Percentiles rank a stretch among this genome's conserved stretches.
phyloP scores from a whole-genome alignment of 1,284 basidiomycete species.

The Austroboletus niveus region DNA sequence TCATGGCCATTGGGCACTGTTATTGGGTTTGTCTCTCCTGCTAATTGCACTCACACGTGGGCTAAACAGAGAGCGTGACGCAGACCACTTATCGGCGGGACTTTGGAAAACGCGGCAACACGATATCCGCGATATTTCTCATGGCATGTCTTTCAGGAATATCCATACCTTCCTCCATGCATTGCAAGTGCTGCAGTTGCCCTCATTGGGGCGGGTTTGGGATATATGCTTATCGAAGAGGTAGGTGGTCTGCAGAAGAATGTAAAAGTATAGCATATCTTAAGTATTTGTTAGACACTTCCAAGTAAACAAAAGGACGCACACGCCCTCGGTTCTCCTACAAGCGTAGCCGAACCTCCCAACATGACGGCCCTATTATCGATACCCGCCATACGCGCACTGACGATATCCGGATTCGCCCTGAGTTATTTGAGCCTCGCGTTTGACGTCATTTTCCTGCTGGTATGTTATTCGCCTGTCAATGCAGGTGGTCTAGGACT shows the following conservation, averaged over 20 bases:
- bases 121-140: conserved; percentile 18
- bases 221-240: conserved; percentile 25
- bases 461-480: conserved; percentile 21
- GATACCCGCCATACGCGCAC: conserved; percentile 18
- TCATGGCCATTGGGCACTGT: conserved; percentile 20
- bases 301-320: conserved; percentile 14
- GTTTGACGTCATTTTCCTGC: conserved; percentile 21
- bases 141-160: conserved; percentile 16
- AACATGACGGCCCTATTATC: conserved; percentile 11
- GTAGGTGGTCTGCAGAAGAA: not conserved
- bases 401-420: conserved; percentile 21
- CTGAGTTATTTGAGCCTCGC: conserved; percentile 18
- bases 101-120: conserved; percentile 16
- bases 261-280: not conserved
- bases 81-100: conserved; percentile 23
- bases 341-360: not conserved
- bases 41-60: not conserved
- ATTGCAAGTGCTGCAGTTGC: conserved; percentile 13
- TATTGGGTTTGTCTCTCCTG: conserved; percentile 14
- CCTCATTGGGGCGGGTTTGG: conserved; percentile 10
- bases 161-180: conserved; percentile 28
- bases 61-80: not conserved
- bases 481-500: conserved; percentile 19
- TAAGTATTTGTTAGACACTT: conserved; percentile 15
- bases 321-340: not conserved